phyloP scores from a whole-genome alignment of 352 stramenopile genomes.

The Globisporangium apiculatum region DNA sequence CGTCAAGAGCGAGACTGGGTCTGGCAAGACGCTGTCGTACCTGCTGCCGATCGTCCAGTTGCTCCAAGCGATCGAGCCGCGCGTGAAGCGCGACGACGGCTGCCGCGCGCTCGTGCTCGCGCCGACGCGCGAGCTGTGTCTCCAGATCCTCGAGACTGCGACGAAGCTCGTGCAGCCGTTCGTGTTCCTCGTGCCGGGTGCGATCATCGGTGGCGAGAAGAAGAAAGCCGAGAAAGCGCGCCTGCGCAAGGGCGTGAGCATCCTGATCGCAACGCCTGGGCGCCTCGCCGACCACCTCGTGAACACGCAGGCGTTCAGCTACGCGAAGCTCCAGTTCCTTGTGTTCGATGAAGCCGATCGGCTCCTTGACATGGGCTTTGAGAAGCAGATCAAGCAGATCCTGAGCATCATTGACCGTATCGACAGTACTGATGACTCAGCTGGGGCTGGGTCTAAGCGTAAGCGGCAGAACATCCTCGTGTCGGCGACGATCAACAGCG shows the following conservation, averaged over 20 bases:
- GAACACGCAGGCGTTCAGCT: slow-evolving; percentile 90
- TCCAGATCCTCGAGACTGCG: slow-evolving; percentile 94
- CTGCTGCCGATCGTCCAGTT: slow-evolving; percentile 93
- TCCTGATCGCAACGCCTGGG: slow-evolving; percentile 97
- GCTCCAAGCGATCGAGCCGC: slow-evolving; percentile 56
- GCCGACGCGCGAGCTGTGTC: slow-evolving; percentile 93
- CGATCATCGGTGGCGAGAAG: slow-evolving; percentile 94
- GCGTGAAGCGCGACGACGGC: slow-evolving; percentile 77
- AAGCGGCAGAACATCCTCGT: slow-evolving; percentile 76
- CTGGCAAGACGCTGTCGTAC: slow-evolving; percentile 96
- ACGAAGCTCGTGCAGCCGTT: slow-evolving; percentile 92
- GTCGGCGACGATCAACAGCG: slow-evolving; percentile 85
- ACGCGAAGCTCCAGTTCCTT: slow-evolving; percentile 90
- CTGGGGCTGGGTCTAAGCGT: not conserved
- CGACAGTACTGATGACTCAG: slow-evolving; percentile 11
- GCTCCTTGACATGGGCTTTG: slow-evolving; percentile 99
- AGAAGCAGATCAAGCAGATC: slow-evolving; percentile 98
- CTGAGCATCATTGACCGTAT: slow-evolving; percentile 92
- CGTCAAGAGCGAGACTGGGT: slow-evolving; percentile 95
- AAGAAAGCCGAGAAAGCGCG: slow-evolving; percentile 86
- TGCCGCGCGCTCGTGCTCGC: slow-evolving; percentile 90
- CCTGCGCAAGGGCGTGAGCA: slow-evolving; percentile 90
- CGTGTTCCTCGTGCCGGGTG: slow-evolving; percentile 77
- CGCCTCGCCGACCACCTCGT: slow-evolving; percentile 95
- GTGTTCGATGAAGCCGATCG: slow-evolving; percentile 98